phyloP scores from a whole-genome alignment of 305 asterid species.

The Solanum aculeatissimum region DNA sequence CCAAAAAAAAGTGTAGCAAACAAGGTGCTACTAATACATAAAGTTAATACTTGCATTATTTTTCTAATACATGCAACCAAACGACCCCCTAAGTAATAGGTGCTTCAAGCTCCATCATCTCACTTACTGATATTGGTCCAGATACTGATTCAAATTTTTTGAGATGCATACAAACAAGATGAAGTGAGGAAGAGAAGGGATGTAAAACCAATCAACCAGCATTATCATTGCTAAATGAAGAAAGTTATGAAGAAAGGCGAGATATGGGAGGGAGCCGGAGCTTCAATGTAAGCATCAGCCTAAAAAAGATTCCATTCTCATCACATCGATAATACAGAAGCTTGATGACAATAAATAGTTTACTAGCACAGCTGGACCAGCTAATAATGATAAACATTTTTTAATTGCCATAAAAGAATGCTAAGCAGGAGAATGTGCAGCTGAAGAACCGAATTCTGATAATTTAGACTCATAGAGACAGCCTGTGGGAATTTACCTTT shows the following conservation, averaged over 20 bases:
- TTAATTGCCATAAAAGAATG: background rate
- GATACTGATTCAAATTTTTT: background rate
- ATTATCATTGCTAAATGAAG: background rate
- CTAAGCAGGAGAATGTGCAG: background rate
- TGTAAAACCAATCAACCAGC: background rate
- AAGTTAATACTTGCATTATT: too few species aligned
- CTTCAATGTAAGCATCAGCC: background rate
- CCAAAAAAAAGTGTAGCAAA: too few species aligned
- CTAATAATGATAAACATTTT: background rate
- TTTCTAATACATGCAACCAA: too few species aligned
- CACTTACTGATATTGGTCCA: background rate
- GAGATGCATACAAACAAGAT: background rate
- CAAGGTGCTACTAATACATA: too few species aligned
- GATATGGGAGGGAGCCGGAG: background rate
- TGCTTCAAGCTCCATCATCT: background rate
- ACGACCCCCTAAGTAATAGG: background rate
- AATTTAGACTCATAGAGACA: background rate
- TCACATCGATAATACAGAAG: background rate
- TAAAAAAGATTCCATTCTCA: background rate
- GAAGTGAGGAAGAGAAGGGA: background rate
- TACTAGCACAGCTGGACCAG: background rate
- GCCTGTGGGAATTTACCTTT: conserved; percentile 34
- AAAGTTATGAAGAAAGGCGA: background rate
- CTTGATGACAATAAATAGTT: background rate
- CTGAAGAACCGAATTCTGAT: background rate